Conservation (phyloP, 1,284 basidiomycete genomes). For the Trichosporon ovoides region DNA sequence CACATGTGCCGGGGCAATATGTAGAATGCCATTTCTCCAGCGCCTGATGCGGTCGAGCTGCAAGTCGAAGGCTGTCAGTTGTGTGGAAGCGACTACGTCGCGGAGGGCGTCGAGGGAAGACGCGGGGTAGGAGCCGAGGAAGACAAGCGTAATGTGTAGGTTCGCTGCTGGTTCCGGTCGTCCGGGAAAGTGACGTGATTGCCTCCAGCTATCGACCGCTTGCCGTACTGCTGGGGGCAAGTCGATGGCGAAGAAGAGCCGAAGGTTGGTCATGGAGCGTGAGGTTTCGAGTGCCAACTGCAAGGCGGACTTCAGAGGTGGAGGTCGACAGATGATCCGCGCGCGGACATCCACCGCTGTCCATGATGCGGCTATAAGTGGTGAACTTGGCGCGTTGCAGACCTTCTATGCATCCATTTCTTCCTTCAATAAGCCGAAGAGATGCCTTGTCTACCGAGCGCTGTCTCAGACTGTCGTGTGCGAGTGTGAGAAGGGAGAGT, state of each 20-base stretch:
- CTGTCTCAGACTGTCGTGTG: too few relatives aligned
- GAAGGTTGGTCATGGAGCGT: background rate
- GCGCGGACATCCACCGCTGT: too few relatives aligned
- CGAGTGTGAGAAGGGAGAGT: too few relatives aligned
- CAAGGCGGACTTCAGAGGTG: too few relatives aligned
- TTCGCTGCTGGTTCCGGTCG: background rate
- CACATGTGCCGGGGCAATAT: background rate
- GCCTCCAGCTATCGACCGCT: background rate
- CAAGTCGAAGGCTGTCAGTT: background rate
- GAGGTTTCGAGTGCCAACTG: background rate
- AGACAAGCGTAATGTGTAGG: slow-evolving; percentile 9
- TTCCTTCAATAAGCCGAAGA: too few relatives aligned
- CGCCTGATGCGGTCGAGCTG: background rate
- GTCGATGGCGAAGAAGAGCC: slow-evolving; percentile 10
- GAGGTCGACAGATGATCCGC: too few relatives aligned
- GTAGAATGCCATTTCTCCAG: slow-evolving; percentile 6
- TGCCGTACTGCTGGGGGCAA: background rate
- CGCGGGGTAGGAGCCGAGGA: background rate
- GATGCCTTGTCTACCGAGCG: too few relatives aligned
- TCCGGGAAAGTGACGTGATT: background rate
- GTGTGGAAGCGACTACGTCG: background rate
- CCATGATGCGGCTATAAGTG: too few relatives aligned
- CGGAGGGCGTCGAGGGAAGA: background rate
- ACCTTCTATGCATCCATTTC: too few relatives aligned
- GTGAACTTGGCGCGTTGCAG: too few relatives aligned